phyloP scores from a whole-genome alignment of 148 eudicot species.

The Agrostemma githago region DNA sequence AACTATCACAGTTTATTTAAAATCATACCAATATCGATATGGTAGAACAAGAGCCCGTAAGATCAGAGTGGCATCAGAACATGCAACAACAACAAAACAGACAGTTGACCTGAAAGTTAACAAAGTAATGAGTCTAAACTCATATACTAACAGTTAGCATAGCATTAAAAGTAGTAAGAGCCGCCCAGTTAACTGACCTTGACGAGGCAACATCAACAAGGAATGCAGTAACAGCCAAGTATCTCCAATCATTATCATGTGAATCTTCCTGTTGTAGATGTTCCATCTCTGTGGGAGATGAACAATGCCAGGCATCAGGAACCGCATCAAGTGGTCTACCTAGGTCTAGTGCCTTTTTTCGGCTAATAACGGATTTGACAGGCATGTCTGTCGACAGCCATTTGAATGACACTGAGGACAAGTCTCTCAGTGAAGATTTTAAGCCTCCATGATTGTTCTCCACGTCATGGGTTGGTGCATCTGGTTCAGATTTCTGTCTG shows the following conservation, averaged over 20 bases:
- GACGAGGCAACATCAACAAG: constrained; percentile 51
- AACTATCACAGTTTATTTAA: constrained; percentile 1
- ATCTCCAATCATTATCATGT: constrained; percentile 94
- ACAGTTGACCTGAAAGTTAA: constrained; percentile 66
- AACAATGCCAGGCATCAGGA: constrained; percentile 16
- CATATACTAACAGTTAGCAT: constrained; percentile 3
- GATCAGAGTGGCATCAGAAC: constrained; percentile 91
- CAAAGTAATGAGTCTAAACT: constrained; percentile 12
- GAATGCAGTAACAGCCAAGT: constrained; percentile 90
- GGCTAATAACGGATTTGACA: constrained; percentile 35
- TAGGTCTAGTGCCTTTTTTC: constrained; percentile 32
- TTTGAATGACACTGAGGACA: constrained; percentile 58
- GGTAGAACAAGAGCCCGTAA: constrained; percentile 92
- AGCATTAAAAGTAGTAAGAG: not conserved
- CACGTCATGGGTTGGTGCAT: constrained; percentile 14
- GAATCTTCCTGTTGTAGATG: constrained; percentile 31
- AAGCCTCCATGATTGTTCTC: constrained; percentile 25
- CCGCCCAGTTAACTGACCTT: constrained; percentile 41
- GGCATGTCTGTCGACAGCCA: constrained; percentile 97
- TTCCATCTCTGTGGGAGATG: constrained; percentile 27
- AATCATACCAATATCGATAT: constrained; percentile 68
- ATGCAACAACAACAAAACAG: constrained; percentile 80
- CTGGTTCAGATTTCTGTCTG: constrained; percentile 27
- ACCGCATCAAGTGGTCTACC: constrained; percentile 22
- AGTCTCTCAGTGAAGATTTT: constrained; percentile 26